Conservation (phyloP, 164 flowering plant genomes). For the Taxillus chinensis region DNA sequence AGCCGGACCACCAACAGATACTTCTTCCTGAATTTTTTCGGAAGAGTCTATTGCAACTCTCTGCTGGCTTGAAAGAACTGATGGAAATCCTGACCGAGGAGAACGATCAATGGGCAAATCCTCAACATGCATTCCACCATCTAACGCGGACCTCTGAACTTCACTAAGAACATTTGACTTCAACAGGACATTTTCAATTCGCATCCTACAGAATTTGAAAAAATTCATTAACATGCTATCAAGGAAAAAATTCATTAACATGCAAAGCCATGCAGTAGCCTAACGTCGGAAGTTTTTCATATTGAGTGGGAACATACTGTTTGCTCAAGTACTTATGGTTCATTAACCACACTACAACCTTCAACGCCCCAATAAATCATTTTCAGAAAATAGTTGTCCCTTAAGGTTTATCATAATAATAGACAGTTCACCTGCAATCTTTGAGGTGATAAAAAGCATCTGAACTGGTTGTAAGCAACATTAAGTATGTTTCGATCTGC, state of each 20-base stretch:
- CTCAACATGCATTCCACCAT: conserved; percentile 91
- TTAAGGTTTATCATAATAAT: not conserved
- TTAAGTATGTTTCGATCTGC: conserved; percentile 84
- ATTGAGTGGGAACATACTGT: not conserved
- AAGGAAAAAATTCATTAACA: not conserved
- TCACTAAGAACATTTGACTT: conserved; percentile 93
- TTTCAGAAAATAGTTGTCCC: too few relatives aligned
- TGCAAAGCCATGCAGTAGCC: not conserved
- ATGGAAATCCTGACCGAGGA: conserved; percentile 40
- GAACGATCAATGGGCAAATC: conserved; percentile 67
- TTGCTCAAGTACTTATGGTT: too few relatives aligned
- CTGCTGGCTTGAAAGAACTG: conserved; percentile 54
- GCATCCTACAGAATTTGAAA: conserved; percentile 44
- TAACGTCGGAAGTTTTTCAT: not conserved
- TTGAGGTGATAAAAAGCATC: conserved; percentile 95
- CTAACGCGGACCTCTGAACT: conserved; percentile 78
- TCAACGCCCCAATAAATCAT: too few relatives aligned
- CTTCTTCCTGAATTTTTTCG: conserved; percentile 29
- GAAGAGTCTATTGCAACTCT: conserved; percentile 36
- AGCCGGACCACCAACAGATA: conserved; percentile 66
- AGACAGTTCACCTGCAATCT: conserved; percentile 69
- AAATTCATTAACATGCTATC: conserved; percentile 2
- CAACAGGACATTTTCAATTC: conserved; percentile 72
- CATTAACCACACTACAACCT: too few relatives aligned
- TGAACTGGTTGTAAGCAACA: conserved; percentile 91